Conservation (phyloP, 2,329 filamentous ascomycete species). For the Metarhizium album region DNA sequence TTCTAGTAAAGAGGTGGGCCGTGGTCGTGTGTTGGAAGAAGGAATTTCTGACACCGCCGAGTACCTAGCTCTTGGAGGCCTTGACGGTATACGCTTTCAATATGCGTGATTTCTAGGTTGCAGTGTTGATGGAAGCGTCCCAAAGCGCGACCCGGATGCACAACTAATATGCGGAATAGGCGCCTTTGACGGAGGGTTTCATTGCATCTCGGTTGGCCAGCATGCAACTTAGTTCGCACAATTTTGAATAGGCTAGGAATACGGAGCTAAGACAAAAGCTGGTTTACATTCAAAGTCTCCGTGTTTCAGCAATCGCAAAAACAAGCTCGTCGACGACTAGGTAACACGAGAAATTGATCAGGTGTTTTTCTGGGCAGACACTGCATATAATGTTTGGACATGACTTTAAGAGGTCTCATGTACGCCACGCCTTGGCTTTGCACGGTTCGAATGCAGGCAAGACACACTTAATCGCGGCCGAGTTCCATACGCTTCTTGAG, state of each 20-base stretch:
- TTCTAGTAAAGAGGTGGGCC: neutral
- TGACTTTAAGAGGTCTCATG: neutral
- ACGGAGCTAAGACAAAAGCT: neutral
- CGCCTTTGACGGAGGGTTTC: neutral
- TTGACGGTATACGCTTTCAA: neutral
- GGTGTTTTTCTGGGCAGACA: neutral
- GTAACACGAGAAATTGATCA: neutral
- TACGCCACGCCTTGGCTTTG: neutral
- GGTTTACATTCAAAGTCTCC: neutral
- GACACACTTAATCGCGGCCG: slow-evolving; percentile 8
- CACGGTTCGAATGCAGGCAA: neutral
- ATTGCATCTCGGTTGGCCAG: neutral
- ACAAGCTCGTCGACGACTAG: neutral
- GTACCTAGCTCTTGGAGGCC: neutral
- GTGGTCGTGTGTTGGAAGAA: neutral
- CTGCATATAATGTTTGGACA: neutral
- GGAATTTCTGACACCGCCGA: neutral
- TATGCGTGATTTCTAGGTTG: neutral
- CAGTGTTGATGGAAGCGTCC: neutral
- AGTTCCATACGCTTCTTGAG: slow-evolving; percentile 28
- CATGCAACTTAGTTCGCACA: neutral
- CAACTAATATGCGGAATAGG: neutral
- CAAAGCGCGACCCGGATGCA: neutral
- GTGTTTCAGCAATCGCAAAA: neutral
- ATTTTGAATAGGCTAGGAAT: neutral